phyloP scores from a whole-genome alignment of 768 basidiomycete species.

The Amanita pallidorosea region DNA sequence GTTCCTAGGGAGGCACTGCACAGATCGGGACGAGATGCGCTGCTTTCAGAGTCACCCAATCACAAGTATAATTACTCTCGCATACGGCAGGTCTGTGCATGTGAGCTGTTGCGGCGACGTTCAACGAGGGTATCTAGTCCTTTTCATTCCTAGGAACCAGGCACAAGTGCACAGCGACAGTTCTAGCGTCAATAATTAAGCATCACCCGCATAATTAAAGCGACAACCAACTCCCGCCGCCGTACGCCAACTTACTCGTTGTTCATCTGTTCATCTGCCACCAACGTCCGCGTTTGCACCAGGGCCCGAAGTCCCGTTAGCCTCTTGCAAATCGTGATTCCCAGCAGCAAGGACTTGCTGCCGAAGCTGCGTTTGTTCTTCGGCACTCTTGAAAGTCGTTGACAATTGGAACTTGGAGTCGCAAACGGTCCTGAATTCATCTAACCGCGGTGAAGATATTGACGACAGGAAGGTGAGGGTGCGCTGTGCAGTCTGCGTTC shows the following conservation, averaged over 20 bases:
- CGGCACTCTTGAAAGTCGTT: slow-evolving; percentile 50
- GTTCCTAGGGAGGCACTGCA: slow-evolving; percentile 29
- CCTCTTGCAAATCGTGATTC: background rate
- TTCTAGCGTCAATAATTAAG: too few species aligned
- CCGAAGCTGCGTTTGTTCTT: slow-evolving; percentile 36
- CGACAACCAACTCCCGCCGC: background rate
- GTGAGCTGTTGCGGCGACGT: too few species aligned
- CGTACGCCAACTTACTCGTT: background rate
- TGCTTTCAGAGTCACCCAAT: slow-evolving; percentile 43
- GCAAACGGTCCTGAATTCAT: slow-evolving; percentile 52
- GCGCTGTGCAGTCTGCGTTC: slow-evolving; percentile 37
- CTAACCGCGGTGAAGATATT: slow-evolving; percentile 38
- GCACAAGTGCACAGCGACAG: too few species aligned
- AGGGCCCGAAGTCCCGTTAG: background rate
- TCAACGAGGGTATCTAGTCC: too few species aligned
- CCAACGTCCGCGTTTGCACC: background rate
- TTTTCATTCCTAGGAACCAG: too few species aligned
- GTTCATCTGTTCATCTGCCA: background rate
- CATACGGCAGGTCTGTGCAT: too few species aligned
- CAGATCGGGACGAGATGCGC: slow-evolving; percentile 54
- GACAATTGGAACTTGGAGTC: slow-evolving; percentile 46
- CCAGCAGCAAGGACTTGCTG: slow-evolving; percentile 5
- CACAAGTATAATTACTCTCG: slow-evolving; percentile 18
- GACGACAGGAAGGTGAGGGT: slow-evolving; percentile 38
- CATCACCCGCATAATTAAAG: too few species aligned